Conservation (phyloP, 768 basidiomycete genomes). For the Suillus americanus region DNA sequence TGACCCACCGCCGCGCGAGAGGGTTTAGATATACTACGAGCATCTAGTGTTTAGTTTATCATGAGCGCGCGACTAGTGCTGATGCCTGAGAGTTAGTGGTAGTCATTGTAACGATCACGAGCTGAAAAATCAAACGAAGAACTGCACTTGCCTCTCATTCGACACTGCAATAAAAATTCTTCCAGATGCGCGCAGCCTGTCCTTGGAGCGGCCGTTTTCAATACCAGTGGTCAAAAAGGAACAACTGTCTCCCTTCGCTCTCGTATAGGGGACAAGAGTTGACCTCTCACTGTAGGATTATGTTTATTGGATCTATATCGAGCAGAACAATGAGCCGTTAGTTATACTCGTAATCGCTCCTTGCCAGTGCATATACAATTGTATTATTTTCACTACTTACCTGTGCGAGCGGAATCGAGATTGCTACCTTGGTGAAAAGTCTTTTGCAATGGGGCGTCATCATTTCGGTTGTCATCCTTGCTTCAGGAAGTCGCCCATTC, state of each 20-base stretch:
- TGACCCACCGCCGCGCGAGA: background rate
- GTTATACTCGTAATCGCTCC: background rate
- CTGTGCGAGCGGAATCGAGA: too few species aligned
- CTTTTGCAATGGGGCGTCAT: background rate
- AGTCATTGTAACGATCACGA: background rate
- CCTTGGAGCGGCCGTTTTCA: background rate
- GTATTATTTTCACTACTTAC: too few species aligned
- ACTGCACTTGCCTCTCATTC: background rate
- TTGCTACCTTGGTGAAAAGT: too few species aligned
- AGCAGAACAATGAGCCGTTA: background rate
- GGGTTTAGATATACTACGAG: background rate
- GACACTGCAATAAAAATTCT: background rate
- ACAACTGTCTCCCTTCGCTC: background rate
- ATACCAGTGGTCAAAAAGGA: background rate
- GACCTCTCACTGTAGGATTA: background rate
- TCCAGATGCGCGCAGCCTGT: background rate
- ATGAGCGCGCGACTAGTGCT: background rate
- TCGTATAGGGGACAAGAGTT: background rate
- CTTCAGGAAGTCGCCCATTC: background rate
- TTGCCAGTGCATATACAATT: too few species aligned
- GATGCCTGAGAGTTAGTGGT: background rate
- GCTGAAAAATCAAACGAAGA: background rate
- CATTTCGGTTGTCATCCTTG: background rate
- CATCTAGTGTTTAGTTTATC: background rate
- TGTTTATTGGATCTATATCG: background rate